phyloP scores from a whole-genome alignment of 768 basidiomycete species.

The Termitomyces sp. region DNA sequence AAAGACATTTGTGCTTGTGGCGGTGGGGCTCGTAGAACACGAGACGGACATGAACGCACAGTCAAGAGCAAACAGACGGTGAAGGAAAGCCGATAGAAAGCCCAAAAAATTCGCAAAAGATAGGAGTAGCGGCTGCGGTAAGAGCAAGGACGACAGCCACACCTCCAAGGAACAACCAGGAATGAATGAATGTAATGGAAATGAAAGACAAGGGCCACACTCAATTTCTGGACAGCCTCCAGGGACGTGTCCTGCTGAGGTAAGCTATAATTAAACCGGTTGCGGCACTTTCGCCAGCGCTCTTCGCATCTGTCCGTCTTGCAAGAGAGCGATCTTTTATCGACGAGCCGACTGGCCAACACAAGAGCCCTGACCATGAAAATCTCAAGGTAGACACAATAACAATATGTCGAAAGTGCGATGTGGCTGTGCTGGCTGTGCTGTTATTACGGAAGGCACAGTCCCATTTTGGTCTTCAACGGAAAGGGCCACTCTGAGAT shows the following conservation, averaged over 20 bases:
- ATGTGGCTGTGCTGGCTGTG: slow-evolving; percentile 11
- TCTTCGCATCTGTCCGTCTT: neutral
- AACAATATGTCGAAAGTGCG: neutral
- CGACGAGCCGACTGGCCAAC: neutral
- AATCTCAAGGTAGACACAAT: neutral
- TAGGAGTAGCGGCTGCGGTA: slow-evolving; percentile 5
- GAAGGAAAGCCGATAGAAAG: neutral
- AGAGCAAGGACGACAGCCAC: slow-evolving; percentile 3
- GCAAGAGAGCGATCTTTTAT: neutral
- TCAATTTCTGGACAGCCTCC: slow-evolving; percentile 10
- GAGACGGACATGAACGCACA: slow-evolving; percentile 25
- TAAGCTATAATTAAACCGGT: slow-evolving; percentile 3
- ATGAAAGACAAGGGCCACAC: slow-evolving; percentile 7
- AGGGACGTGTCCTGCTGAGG: slow-evolving; percentile 11
- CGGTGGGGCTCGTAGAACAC: slow-evolving; percentile 37
- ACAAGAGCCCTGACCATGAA: neutral
- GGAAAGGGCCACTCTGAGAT: neutral
- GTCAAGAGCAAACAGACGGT: slow-evolving; percentile 9
- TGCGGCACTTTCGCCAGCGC: neutral
- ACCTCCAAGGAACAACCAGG: slow-evolving; percentile 9
- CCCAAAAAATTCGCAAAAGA: neutral
- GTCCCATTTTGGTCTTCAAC: neutral
- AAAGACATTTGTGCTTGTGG: slow-evolving; percentile 33
- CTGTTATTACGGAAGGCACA: neutral
- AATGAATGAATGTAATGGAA: slow-evolving; percentile 4